Evolutionary conservation across 2,329 filamentous ascomycete genomes (phyloP).

Genomic region (Plenodomus biglobosus): DNA sequence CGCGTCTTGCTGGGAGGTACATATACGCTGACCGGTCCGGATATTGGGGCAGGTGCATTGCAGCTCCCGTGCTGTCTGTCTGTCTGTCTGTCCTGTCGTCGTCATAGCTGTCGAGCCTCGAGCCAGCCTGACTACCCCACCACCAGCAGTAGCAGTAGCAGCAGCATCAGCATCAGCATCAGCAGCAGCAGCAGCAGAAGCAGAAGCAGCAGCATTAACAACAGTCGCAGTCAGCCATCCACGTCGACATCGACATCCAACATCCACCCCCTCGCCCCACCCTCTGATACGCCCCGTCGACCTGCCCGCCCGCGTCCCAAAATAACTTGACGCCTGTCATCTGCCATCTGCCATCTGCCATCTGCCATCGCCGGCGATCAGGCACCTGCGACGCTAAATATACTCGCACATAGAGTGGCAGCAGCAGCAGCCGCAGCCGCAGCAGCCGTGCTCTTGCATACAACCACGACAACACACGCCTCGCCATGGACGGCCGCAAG

Average conservation of each 20-base stretch:
- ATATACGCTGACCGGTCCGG: conserved; percentile 13
- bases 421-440: too few relatives aligned
- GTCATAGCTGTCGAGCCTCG: neutral
- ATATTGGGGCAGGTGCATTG: conserved; percentile 7
- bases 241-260: conserved; percentile 23
- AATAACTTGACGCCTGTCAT: conserved; percentile 27
- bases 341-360: conserved; percentile 22
- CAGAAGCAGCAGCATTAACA: too few relatives aligned
- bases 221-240: too few relatives aligned
- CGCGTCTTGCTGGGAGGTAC: conserved; percentile 6
- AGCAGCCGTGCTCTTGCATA: too few relatives aligned
- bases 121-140: conserved; percentile 3
- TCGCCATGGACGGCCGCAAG: conserved; percentile 50
- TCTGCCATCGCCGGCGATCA: conserved; percentile 28
- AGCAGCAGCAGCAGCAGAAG: too few relatives aligned
- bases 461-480: conserved; percentile 1
- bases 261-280: conserved; percentile 17
- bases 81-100: neutral
- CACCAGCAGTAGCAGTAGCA: conserved; percentile 13
- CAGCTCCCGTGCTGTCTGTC: conserved; percentile 1
- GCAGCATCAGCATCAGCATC: too few relatives aligned
- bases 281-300: neutral
- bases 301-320: conserved; percentile 25
- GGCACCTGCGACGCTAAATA: conserved; percentile 10
- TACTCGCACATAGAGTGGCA: too few relatives aligned